Base-by-base conservation (phyloP, 257 asterid species). In the Agastache rugosa region DNA sequence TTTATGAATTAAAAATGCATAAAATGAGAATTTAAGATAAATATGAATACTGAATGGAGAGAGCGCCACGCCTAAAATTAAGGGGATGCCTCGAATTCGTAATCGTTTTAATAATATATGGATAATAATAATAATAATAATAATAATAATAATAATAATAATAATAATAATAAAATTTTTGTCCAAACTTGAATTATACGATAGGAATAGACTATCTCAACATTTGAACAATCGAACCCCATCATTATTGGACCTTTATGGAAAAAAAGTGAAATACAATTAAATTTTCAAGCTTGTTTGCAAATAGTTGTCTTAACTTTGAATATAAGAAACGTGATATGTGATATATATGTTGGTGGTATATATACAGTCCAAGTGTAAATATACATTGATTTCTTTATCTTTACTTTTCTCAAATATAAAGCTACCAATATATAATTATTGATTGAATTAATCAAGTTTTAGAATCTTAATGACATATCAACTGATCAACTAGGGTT, bases 341-440 rank as follows among this genome's bases (percentile, higher is more conserved):
- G 17, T 39, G 39, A 71, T 22, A 14, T 47, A 50, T 16, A 42
- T 71, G 25, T 76, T 47, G 78, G 70, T 70, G 25, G 75, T 67
- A 41, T 39, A 19, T 6, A 27, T 29, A 50, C 44, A 51, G 9
- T 15, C 41, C 17, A 27, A 15, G 20, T 63, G 73, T 56, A 73
- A 16, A 69, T 17, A 31, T 51, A 79, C 15, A 72, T 14, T 12
- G 75, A 35, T 83, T 79, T 45, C 91, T 80, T 88, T 78, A 80
- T 64, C 79, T 80, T 80, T 87, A 88, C 91, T 88, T 88, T 76
- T 84, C 88, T 81, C 56, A 82, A 86, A 78, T 79, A 85, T 63
- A 82, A 88, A 86, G 89, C 87, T 82, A 86, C 73, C 81, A 27
- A 78, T 79, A 65, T 0, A 1, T 31, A 31, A 80, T 73, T 73